Percentiles rank a stretch among this genome's conserved stretches.
These are phyloP conservation scores for Paecilomyces sp. DNA, from an alignment of 2,329 filamentous ascomycete species.

Conservation along the genomic window DNA sequence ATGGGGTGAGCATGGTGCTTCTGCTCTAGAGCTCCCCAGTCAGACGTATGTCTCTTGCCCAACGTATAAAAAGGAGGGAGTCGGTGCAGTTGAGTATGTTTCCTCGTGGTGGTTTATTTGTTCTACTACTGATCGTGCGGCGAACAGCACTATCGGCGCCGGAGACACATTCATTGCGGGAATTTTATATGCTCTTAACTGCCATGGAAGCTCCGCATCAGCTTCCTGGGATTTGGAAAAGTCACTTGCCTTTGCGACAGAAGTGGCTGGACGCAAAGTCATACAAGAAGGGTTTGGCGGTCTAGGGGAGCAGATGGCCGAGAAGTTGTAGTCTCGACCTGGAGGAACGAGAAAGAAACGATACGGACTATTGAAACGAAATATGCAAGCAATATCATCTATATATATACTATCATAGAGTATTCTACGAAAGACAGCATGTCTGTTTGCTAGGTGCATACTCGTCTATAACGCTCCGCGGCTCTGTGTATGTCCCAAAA, in stretches of 20 bases:
- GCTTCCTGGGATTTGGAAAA: slow-evolving; percentile 43
- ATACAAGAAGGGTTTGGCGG: slow-evolving; percentile 58
- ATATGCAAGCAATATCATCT: background rate
- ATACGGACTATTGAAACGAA: background rate
- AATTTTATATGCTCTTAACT: slow-evolving; percentile 56
- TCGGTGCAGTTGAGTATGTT: slow-evolving; percentile 54
- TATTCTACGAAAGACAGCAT: background rate
- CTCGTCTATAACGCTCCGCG: slow-evolving; percentile 6
- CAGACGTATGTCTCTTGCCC: slow-evolving; percentile 34
- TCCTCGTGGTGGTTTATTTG: slow-evolving; percentile 3
- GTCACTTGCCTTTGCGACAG: slow-evolving; percentile 56
- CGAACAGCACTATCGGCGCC: slow-evolving; percentile 58
- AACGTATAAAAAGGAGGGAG: slow-evolving; percentile 33
- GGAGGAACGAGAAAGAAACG: background rate
- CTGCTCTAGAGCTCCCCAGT: slow-evolving; percentile 35
- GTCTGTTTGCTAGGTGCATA: background rate
- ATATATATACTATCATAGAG: background rate
- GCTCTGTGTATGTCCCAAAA: slow-evolving; percentile 4
- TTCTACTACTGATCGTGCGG: slow-evolving; percentile 8
- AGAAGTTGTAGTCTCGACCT: background rate
- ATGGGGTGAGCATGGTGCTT: slow-evolving; percentile 52
- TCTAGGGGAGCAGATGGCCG: slow-evolving; percentile 27
- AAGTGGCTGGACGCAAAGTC: slow-evolving; percentile 62
- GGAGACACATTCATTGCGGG: slow-evolving; percentile 72
- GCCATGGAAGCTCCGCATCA: slow-evolving; percentile 23